phyloP scores from a whole-genome alignment of 2,329 filamentous ascomycete species.

The Lachnellula occidentalis region DNA sequence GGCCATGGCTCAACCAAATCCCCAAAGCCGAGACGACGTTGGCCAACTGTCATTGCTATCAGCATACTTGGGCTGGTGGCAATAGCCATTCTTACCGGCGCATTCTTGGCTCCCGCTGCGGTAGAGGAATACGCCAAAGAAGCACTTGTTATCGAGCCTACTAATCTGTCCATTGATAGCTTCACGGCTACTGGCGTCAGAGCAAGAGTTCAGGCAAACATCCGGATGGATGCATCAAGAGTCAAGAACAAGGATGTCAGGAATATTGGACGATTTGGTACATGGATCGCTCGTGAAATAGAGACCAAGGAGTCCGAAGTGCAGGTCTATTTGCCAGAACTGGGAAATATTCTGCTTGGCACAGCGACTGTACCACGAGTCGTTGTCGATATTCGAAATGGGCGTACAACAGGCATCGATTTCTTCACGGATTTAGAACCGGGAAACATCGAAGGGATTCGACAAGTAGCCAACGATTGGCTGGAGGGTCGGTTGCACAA shows the following conservation, averaged over 20 bases:
- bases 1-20: constrained; percentile 23
- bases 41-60: constrained; percentile 76
- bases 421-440: constrained; percentile 71
- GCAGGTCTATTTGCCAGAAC: constrained; percentile 76
- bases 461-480: constrained; percentile 81
- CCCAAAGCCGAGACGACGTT: constrained; percentile 45
- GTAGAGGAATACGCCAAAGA: constrained; percentile 83
- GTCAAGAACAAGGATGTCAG: constrained; percentile 68
- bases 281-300: constrained; percentile 72
- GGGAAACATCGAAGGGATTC: constrained; percentile 71
- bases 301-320: constrained; percentile 69
- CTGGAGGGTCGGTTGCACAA: constrained; percentile 69
- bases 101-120: constrained; percentile 74
- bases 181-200: constrained; percentile 74
- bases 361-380: constrained; percentile 71
- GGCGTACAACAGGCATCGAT: constrained; percentile 70
- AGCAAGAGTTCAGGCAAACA: constrained; percentile 75
- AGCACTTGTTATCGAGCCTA: constrained; percentile 76
- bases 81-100: constrained; percentile 66
- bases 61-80: constrained; percentile 56
- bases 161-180: constrained; percentile 76
- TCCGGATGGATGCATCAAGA: constrained; percentile 71
- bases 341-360: constrained; percentile 70
- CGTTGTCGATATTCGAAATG: constrained; percentile 70
- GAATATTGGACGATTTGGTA: constrained; percentile 70